Base-by-base conservation (phyloP, 2,329 filamentous ascomycete species). In the Alternaria tenuissima region DNA sequence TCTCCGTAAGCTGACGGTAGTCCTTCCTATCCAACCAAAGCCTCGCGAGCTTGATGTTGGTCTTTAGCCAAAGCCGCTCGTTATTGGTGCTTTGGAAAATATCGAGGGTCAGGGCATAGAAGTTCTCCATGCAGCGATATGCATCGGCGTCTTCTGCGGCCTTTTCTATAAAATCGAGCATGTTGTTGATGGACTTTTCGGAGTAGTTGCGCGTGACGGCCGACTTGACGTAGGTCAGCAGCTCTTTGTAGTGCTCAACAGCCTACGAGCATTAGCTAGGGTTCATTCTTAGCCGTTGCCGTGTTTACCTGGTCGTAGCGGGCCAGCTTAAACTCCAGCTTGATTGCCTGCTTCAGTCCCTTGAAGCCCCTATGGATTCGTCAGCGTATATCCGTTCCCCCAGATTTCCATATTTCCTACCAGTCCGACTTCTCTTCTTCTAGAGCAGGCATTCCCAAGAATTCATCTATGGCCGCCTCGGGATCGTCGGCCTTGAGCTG, bases 161-260 rank as follows among this genome's bases (percentile, higher is more conserved):
- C 81, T 97, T 98, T 79, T 98, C 94, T 67, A 99, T 95, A 77
- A 91, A 96, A 81, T 98, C 95, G 47, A 99, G 88, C 90, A 99
- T 97, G 79, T 97, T 98, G 82, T 98, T 98, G 82, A 99, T 97
- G 12, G 94, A 98, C 79, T 98, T 98, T 80, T 99, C 95, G 1
- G 95, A 97, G 81, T 98, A 98, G 81, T 98, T 99, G 64, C 95
- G 89, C 41, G 95, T 98, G 47, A 99, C 94, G 7, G 94, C 94
- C 3, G 92, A 96, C 79, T 95, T 97, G 81, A 98, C 94, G 74
- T 98, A 99, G 47, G 94, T 98, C 66, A 99, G 88, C 30, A 99
- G 92, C 81, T 98, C 93, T 66, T 88, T 89, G 81, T 96, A 99
- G 80, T 99, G 94, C 75, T 94, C 89, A 48, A 94, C 89, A 7